These are phyloP conservation scores for Hanseniaspora hatyaiensis DNA, from an alignment of 805 yeast genomes.

Conservation along the genomic window DNA sequence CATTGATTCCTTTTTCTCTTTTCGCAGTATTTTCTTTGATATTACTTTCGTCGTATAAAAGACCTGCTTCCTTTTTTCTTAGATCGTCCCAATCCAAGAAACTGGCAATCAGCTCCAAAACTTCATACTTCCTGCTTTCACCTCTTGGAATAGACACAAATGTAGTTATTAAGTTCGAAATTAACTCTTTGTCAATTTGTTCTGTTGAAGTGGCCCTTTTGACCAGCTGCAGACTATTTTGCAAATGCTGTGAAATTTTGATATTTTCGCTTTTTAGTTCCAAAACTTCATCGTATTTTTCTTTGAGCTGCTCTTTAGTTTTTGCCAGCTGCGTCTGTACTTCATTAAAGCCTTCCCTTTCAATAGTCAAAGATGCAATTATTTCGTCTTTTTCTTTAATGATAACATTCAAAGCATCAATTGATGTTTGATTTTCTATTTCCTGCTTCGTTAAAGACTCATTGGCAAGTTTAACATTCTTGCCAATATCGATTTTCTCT, in stretches of 20 bases:
- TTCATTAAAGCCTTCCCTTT: constrained; percentile 23
- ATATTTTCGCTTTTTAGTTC: constrained; percentile 81
- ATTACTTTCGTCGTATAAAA: constrained; percentile 31
- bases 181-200: constrained; percentile 74
- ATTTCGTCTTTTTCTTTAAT: constrained; percentile 20
- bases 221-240: constrained; percentile 79
- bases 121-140: constrained; percentile 90
- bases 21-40: constrained; percentile 26
- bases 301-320: constrained; percentile 21
- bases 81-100: constrained; percentile 82
- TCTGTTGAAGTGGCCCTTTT: constrained; percentile 66
- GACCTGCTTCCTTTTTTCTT: constrained; percentile 64
- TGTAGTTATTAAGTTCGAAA: constrained; percentile 74
- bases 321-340: constrained; percentile 22
- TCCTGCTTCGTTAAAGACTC: constrained; percentile 18
- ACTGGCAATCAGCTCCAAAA: constrained; percentile 69
- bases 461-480: constrained; percentile 32
- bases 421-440: constrained; percentile 12
- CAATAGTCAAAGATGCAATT: background rate
- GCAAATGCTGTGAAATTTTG: constrained; percentile 81
- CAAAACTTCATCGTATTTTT: constrained; percentile 41
- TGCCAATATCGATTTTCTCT: constrained; percentile 28
- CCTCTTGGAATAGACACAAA: constrained; percentile 82
- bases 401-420: constrained; percentile 23
- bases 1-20: constrained; percentile 26